Conservation (phyloP, 768 basidiomycete genomes). For the Tephrocybe sp. region DNA sequence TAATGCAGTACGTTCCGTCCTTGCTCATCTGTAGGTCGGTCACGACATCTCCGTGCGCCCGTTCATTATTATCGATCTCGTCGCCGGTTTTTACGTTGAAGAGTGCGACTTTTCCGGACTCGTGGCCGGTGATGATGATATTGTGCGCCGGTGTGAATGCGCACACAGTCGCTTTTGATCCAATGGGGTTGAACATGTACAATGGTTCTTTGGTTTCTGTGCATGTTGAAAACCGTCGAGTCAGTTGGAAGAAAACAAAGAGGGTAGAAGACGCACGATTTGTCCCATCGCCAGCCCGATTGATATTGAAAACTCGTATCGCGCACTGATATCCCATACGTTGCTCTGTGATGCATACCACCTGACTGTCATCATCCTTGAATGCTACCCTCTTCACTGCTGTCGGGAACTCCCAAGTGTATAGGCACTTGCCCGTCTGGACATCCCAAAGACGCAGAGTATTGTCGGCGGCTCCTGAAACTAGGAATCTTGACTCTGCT, state of each 20-base stretch:
- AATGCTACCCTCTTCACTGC: conserved; percentile 96
- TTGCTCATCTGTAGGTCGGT: conserved; percentile 91
- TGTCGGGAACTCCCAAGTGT: conserved; percentile 96
- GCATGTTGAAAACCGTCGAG: conserved; percentile 3
- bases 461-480: conserved; percentile 95
- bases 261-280: conserved; percentile 57
- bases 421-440: conserved; percentile 85
- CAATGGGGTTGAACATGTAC: conserved; percentile 81
- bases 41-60: conserved; percentile 81
- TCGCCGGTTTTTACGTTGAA: conserved; percentile 89
- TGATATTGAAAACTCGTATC: conserved; percentile 86
- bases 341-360: conserved; percentile 96
- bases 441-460: conserved; percentile 89
- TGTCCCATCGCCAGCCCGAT: conserved; percentile 76
- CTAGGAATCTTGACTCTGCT: conserved; percentile 81
- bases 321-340: conserved; percentile 92
- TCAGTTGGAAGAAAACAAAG: not conserved
- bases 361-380: conserved; percentile 76
- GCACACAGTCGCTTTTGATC: conserved; percentile 96
- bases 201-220: conserved; percentile 75
- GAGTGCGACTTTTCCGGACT: conserved; percentile 90
- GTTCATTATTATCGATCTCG: conserved; percentile 78
- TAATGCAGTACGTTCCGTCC: conserved; percentile 93
- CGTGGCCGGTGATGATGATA: conserved; percentile 90
- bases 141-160: conserved; percentile 80